phyloP scores from a whole-genome alignment of 495 filamentous ascomycete genomes.

The Neurospora sp. region DNA sequence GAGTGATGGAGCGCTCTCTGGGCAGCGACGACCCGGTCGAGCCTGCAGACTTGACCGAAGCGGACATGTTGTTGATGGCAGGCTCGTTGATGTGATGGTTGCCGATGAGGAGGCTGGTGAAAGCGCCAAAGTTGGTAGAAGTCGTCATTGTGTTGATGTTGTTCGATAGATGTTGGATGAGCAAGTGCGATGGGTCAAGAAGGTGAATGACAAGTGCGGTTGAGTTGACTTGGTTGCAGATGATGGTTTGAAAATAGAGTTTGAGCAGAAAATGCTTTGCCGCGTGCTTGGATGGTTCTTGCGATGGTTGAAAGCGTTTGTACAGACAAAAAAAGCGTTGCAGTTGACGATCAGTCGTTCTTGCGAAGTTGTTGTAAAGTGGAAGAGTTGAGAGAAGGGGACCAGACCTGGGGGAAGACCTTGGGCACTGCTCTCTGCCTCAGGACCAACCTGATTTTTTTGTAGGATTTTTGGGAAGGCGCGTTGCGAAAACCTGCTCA shows the following conservation, averaged over 20 bases:
- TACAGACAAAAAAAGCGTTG: neutral
- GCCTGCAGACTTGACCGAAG: neutral
- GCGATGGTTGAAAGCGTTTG: neutral
- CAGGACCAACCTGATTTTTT: neutral
- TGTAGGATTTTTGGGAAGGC: neutral
- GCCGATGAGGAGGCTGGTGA: neutral
- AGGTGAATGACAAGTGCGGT: neutral
- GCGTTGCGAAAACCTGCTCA: neutral
- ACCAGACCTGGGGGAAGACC: neutral
- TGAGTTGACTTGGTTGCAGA: neutral
- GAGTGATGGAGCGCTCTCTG: slow-evolving; percentile 7
- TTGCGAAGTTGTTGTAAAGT: neutral
- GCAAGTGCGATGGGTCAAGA: neutral
- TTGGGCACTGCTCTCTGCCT: neutral
- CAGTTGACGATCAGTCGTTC: neutral
- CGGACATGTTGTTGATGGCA: neutral
- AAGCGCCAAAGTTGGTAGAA: neutral
- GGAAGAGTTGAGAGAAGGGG: neutral
- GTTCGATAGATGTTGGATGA: neutral
- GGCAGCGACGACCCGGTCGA: neutral
- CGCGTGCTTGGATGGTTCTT: neutral
- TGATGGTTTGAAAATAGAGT: neutral
- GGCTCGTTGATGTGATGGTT: neutral
- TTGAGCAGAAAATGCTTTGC: neutral
- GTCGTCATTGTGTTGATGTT: neutral